These are phyloP conservation scores for Acanthamoeba rhysodes DNA, from an alignment of 208 protist genomes.

Conservation along the genomic window DNA sequence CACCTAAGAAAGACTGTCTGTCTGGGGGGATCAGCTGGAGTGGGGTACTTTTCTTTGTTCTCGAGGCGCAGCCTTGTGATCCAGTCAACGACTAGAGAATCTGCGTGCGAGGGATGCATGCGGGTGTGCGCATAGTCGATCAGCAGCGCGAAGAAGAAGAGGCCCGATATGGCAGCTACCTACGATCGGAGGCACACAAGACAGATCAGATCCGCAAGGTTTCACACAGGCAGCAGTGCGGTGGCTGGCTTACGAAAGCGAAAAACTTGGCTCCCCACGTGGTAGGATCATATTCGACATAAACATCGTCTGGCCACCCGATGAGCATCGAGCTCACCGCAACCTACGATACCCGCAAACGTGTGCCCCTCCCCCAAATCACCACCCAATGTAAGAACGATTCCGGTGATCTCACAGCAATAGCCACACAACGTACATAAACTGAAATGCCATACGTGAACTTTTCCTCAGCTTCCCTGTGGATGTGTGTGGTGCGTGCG, in stretches of 20 bases:
- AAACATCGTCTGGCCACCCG: constrained; percentile 25
- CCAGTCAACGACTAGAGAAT: constrained; percentile 44
- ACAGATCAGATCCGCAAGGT: too few species aligned
- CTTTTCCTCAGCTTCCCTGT: neutral
- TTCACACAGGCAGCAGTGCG: too few species aligned
- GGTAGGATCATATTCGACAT: neutral
- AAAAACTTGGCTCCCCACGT: constrained; percentile 36
- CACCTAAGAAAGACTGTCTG: too few species aligned
- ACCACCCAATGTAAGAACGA: too few species aligned
- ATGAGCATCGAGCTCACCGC: constrained; percentile 12
- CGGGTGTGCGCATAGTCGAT: constrained; percentile 25
- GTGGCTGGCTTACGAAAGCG: neutral
- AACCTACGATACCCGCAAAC: too few species aligned
- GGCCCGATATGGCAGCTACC: neutral
- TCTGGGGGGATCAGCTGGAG: neutral
- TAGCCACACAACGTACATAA: neutral
- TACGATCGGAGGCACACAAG: too few species aligned
- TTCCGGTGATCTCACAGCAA: too few species aligned
- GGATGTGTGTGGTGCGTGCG: too few species aligned
- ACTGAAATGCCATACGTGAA: neutral
- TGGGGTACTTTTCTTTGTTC: neutral
- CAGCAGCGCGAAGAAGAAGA: constrained; percentile 60
- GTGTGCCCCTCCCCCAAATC: too few species aligned
- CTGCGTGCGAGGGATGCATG: neutral
- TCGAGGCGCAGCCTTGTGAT: constrained; percentile 16